phyloP scores from a whole-genome alignment of 192 early-diverging fungal species.

The Coemansia javaensis region DNA sequence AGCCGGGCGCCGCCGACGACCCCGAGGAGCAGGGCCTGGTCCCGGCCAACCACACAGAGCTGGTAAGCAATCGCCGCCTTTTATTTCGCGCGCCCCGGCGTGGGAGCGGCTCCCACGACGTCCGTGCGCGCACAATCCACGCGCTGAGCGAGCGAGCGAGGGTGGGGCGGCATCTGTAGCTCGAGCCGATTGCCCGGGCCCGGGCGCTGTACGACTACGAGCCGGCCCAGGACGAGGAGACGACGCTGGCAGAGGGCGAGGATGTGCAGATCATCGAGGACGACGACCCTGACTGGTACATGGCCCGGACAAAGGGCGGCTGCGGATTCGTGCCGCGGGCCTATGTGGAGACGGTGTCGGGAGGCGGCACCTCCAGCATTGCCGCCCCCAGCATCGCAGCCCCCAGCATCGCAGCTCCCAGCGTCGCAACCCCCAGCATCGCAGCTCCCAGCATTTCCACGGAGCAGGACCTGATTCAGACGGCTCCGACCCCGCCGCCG shows the following conservation, averaged over 20 bases:
- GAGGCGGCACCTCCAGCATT: too few species aligned
- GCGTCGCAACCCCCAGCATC: too few species aligned
- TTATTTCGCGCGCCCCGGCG: too few species aligned
- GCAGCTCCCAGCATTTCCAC: too few species aligned
- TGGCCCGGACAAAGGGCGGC: slow-evolving; percentile 63
- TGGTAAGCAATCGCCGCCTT: slow-evolving; percentile 37
- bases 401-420: neutral
- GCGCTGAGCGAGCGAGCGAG: too few species aligned
- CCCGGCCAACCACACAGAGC: slow-evolving; percentile 86
- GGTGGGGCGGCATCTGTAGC: slow-evolving; percentile 9
- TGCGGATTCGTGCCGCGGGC: slow-evolving; percentile 85
- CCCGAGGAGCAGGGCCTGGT: slow-evolving; percentile 69
- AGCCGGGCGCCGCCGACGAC: slow-evolving; percentile 46
- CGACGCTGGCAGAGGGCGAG: slow-evolving; percentile 71
- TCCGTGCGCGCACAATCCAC: too few species aligned
- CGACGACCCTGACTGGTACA: slow-evolving; percentile 91
- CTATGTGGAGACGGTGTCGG: slow-evolving; percentile 65
- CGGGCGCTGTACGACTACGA: slow-evolving; percentile 79
- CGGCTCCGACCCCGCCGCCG: too few species aligned
- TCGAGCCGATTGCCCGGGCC: slow-evolving; percentile 55
- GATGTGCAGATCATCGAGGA: slow-evolving; percentile 72
- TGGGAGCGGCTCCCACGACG: too few species aligned
- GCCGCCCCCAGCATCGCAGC: neutral
- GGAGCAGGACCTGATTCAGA: too few species aligned
- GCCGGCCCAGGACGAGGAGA: slow-evolving; percentile 78